Conservation (phyloP, 1,284 basidiomycete genomes). For the Heterobasidion occidentale region DNA sequence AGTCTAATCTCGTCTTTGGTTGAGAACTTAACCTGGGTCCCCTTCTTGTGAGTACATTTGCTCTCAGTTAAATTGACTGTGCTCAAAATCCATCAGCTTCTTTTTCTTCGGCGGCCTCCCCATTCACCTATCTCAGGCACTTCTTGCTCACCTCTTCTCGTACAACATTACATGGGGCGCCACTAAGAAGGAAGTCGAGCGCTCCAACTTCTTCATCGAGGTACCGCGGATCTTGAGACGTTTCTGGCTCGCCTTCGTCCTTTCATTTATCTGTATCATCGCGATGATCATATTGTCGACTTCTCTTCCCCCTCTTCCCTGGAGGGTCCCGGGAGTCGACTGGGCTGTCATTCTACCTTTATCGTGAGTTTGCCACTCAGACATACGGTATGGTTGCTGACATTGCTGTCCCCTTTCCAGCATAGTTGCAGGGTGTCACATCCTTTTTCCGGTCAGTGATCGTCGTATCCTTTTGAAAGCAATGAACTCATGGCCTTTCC, state of each 20-base stretch:
- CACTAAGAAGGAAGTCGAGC: conserved; percentile 74
- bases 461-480: conserved; percentile 1
- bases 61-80: conserved; percentile 2
- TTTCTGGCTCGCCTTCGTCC: conserved; percentile 56
- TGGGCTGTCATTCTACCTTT: conserved; percentile 71
- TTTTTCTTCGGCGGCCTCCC: conserved; percentile 81
- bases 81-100: conserved; percentile 39
- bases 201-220: conserved; percentile 84
- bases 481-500: neutral
- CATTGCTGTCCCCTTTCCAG: conserved; percentile 21
- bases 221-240: conserved; percentile 74
- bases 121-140: conserved; percentile 64
- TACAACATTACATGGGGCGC: conserved; percentile 82
- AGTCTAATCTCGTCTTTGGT: conserved; percentile 42
- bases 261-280: conserved; percentile 40
- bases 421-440: conserved; percentile 53
- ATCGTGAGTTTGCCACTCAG: conserved; percentile 31
- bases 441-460: conserved; percentile 56
- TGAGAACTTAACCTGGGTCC: conserved; percentile 71
- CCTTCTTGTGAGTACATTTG: conserved; percentile 61
- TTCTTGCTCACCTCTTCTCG: conserved; percentile 77
- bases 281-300: conserved; percentile 50
- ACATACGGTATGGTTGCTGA: neutral
- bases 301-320: conserved; percentile 45
- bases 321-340: conserved; percentile 49